phyloP scores from a whole-genome alignment of 148 eudicot genomes.

The Dysphania ambrosioides region DNA sequence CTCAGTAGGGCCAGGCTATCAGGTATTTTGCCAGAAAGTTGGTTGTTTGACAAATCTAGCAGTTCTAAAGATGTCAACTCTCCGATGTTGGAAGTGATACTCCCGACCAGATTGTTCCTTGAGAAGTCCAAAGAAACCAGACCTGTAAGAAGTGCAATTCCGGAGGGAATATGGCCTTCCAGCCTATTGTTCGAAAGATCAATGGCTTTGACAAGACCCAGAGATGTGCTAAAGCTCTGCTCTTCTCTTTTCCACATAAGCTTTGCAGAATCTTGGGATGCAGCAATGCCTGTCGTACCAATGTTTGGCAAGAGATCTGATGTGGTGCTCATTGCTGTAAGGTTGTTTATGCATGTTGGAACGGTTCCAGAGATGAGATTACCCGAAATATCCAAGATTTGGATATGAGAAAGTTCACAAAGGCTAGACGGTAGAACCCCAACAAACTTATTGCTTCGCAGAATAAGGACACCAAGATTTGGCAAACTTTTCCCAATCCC shows the following conservation, averaged over 20 bases:
- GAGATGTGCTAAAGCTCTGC: constrained; percentile 4
- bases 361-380: constrained; percentile 17
- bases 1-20: not conserved
- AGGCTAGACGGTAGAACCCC: constrained; percentile 15
- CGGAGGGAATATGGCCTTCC: constrained; percentile 18
- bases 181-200: constrained; percentile 14
- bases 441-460: constrained; percentile 11
- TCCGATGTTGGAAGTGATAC: constrained; percentile 17
- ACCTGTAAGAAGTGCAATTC: constrained; percentile 13
- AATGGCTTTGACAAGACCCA: constrained; percentile 15
- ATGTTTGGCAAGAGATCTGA: not conserved
- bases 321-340: constrained; percentile 12
- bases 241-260: constrained; percentile 23
- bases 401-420: constrained; percentile 17
- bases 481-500: not conserved
- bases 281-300: not conserved
- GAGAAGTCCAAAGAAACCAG: constrained; percentile 15
- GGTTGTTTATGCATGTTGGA: constrained; percentile 14
- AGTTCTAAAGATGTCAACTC: constrained; percentile 11
- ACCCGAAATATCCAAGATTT: constrained; percentile 17
- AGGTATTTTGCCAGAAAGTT: constrained; percentile 17
- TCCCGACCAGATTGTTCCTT: constrained; percentile 15
- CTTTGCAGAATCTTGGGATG: not conserved
- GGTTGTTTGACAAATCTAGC: constrained; percentile 20
- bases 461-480: constrained; percentile 8